These are phyloP conservation scores for Pavlovales sp. DNA, from an alignment of 208 protist species.

Conservation along the genomic window DNA sequence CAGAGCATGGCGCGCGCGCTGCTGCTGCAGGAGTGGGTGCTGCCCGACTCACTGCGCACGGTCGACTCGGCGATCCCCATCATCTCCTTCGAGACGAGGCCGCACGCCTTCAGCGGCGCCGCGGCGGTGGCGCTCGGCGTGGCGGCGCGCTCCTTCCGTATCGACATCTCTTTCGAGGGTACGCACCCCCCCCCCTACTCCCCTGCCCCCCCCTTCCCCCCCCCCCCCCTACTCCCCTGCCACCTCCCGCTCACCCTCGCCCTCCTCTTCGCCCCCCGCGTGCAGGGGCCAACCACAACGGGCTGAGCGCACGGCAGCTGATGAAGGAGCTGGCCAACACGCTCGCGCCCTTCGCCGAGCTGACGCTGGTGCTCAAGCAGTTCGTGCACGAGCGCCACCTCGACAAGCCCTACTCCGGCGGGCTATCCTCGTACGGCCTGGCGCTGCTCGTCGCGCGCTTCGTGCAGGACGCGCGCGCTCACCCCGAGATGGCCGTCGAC, in stretches of 20 bases:
- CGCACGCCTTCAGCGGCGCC: not conserved
- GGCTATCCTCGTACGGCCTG: constrained; percentile 41
- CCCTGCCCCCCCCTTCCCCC: no score
- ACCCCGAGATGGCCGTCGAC: not conserved
- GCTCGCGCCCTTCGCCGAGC: not conserved
- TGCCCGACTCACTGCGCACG: constrained; percentile 32
- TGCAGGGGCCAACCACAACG: not conserved
- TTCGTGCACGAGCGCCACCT: constrained; percentile 17
- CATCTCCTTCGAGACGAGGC: constrained; percentile 2
- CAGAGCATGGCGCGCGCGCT: constrained; percentile 30
- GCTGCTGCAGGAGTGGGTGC: constrained; percentile 9
- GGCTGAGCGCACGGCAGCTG: not conserved
- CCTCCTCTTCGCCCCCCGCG: not conserved
- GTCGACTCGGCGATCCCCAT: constrained; percentile 21
- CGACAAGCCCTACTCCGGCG: constrained; percentile 44
- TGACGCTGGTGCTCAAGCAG: constrained; percentile 31
- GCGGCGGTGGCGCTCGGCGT: not conserved
- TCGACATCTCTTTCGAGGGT: constrained; percentile 22
- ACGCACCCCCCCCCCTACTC: no score
- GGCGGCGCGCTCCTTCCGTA: not conserved
- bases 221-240: no score
- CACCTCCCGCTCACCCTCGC: not conserved
- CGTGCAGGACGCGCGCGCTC: not conserved
- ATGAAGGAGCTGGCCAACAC: not conserved
- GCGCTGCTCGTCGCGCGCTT: constrained; percentile 33